These are phyloP conservation scores for Marchantia paleacea DNA, from an alignment of 225 moss, liverwort and hornwort genomes.

Conservation along the genomic window DNA sequence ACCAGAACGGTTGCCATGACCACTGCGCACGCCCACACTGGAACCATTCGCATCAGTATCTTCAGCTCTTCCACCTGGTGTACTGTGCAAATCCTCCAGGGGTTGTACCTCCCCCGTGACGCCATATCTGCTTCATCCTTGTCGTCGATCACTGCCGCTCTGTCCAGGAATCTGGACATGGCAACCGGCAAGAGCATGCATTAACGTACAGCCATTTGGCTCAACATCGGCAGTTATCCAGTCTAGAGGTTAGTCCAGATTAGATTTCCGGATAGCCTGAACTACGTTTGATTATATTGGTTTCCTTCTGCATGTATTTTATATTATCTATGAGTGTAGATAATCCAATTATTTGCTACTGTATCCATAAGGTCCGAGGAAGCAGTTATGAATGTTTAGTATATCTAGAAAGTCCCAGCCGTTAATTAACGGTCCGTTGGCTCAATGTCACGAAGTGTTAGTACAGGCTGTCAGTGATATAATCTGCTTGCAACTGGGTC, in stretches of 20 bases:
- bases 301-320: too few relatives aligned
- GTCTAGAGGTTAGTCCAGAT: too few relatives aligned
- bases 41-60: conserved; percentile 18
- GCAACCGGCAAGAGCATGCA: not conserved
- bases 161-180: conserved; percentile 32
- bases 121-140: conserved; percentile 1
- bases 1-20: conserved; percentile 18
- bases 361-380: too few relatives aligned
- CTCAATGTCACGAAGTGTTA: not conserved
- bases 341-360: too few relatives aligned
- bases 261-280: too few relatives aligned
- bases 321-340: too few relatives aligned
- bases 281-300: too few relatives aligned
- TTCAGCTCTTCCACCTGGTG: conserved; percentile 42
- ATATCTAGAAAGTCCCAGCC: too few relatives aligned
- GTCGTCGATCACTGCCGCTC: conserved; percentile 27
- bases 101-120: not conserved
- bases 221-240: too few relatives aligned
- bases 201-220: not conserved
- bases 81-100: conserved; percentile 29
- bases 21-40: conserved; percentile 22
- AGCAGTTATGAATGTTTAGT: too few relatives aligned
- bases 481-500: too few relatives aligned
- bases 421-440: too few relatives aligned
- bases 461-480: not conserved